phyloP scores from a whole-genome alignment of 441 rosid species.

The Pelargonium citronellum region DNA sequence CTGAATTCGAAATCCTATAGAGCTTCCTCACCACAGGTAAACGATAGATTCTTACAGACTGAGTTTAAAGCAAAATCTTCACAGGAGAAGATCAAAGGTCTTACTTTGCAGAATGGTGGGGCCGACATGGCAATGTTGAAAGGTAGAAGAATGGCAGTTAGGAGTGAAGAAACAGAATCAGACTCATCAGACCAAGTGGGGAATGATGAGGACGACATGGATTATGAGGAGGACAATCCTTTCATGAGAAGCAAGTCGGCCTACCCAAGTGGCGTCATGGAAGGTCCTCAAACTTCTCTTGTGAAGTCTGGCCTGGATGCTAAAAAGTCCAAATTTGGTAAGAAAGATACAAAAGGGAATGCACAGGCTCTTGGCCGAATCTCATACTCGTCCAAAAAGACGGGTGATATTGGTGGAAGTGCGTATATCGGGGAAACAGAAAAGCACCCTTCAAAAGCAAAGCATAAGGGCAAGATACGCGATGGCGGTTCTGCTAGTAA shows the following conservation, averaged over 20 bases:
- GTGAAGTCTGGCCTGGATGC: slow-evolving; percentile 43
- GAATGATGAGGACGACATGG: slow-evolving; percentile 33
- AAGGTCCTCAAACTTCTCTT: slow-evolving; percentile 41
- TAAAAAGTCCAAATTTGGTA: slow-evolving; percentile 40
- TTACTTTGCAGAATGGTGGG: slow-evolving; percentile 47
- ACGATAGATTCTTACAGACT: slow-evolving; percentile 53
- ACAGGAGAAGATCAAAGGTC: slow-evolving; percentile 54
- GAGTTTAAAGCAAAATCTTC: slow-evolving; percentile 48
- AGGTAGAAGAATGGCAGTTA: slow-evolving; percentile 37
- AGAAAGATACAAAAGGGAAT: slow-evolving; percentile 41
- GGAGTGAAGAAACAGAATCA: slow-evolving; percentile 79
- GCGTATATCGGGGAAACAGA: slow-evolving; percentile 32
- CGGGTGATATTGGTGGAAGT: slow-evolving; percentile 36
- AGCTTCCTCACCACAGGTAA: slow-evolving; percentile 50
- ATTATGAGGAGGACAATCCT: slow-evolving; percentile 43
- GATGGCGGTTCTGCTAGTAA: slow-evolving; percentile 44
- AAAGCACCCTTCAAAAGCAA: slow-evolving; percentile 48
- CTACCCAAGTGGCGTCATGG: slow-evolving; percentile 37
- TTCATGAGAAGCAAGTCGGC: slow-evolving; percentile 43
- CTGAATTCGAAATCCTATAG: slow-evolving; percentile 39
- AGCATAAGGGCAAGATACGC: slow-evolving; percentile 63
- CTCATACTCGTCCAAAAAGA: slow-evolving; percentile 31
- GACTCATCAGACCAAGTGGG: slow-evolving; percentile 61
- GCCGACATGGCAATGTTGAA: slow-evolving; percentile 34
- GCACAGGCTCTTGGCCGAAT: slow-evolving; percentile 40